phyloP scores from a whole-genome alignment of 768 basidiomycete species.

The Pleurotus ostreatus region DNA sequence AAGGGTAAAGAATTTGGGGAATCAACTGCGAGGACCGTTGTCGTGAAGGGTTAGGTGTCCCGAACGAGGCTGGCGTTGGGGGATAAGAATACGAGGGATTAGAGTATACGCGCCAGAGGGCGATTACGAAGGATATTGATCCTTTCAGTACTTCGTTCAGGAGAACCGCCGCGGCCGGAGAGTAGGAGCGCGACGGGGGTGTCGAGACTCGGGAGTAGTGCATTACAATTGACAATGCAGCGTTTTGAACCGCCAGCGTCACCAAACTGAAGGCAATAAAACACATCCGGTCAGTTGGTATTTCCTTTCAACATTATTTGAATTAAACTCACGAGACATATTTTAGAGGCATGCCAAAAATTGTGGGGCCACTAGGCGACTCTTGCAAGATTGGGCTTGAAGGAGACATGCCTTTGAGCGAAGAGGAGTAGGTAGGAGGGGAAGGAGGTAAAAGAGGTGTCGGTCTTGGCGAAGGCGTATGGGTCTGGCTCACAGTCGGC shows the following conservation, averaged over 20 bases:
- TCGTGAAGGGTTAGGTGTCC: not conserved
- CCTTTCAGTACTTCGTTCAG: constrained; percentile 95
- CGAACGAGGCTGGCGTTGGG: not conserved
- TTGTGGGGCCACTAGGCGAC: constrained; percentile 34
- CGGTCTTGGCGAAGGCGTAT: constrained; percentile 1
- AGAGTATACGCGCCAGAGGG: constrained; percentile 47
- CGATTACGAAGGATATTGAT: constrained; percentile 85
- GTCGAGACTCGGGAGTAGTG: constrained; percentile 95
- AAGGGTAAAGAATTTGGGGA: constrained; percentile 25
- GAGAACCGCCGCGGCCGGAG: constrained; percentile 90
- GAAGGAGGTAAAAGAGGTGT: constrained; percentile 3
- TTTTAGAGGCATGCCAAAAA: constrained; percentile 75
- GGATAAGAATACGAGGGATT: not conserved
- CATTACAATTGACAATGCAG: constrained; percentile 94
- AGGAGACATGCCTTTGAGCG: constrained; percentile 1
- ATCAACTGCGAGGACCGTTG: not conserved
- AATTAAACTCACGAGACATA: constrained; percentile 66
- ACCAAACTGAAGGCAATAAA: constrained; percentile 48
- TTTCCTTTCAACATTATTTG: not conserved
- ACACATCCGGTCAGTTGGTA: constrained; percentile 10
- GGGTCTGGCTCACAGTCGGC: not conserved
- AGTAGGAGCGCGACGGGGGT: constrained; percentile 76
- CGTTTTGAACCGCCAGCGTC: constrained; percentile 92
- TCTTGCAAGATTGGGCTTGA: not conserved
- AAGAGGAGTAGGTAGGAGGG: constrained; percentile 3